These are phyloP conservation scores for Ogataea angusta DNA, from an alignment of 805 yeast genomes.

Conservation along the genomic window DNA sequence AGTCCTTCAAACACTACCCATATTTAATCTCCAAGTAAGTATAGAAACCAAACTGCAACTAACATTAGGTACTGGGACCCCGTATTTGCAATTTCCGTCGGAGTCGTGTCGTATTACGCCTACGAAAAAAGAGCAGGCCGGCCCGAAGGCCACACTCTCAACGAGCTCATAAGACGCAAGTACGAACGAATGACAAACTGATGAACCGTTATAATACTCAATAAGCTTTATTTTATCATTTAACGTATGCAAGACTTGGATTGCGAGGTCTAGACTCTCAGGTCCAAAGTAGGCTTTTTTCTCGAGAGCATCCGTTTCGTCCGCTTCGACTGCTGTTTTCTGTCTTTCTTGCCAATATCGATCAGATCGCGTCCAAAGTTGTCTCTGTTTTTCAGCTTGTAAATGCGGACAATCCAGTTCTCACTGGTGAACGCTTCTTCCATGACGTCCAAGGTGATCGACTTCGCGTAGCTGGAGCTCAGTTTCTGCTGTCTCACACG, in stretches of 20 bases:
- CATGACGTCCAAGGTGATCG: constrained; percentile 65
- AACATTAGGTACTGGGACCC: constrained; percentile 54
- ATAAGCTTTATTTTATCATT: constrained; percentile 1
- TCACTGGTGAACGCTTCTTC: constrained; percentile 95
- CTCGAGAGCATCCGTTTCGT: constrained; percentile 26
- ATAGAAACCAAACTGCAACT: not conserved
- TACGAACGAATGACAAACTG: constrained; percentile 13
- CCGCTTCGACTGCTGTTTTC: constrained; percentile 25
- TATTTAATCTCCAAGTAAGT: constrained; percentile 15
- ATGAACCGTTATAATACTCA: not conserved
- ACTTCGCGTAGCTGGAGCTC: constrained; percentile 26
- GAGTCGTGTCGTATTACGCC: constrained; percentile 59
- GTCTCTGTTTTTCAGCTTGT: constrained; percentile 86
- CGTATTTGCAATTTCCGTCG: constrained; percentile 57
- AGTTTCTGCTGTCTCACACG: constrained; percentile 80
- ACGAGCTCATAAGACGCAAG: constrained; percentile 46
- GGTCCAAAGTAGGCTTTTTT: constrained; percentile 31
- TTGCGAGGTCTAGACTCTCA: constrained; percentile 21
- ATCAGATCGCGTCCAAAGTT: constrained; percentile 76
- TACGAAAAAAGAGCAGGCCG: constrained; percentile 59
- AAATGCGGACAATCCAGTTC: constrained; percentile 95
- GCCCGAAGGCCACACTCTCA: constrained; percentile 56
- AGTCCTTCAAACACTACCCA: constrained; percentile 14
- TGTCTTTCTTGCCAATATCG: constrained; percentile 54
- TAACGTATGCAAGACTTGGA: constrained; percentile 5